Conservation (phyloP, 2,329 filamentous ascomycete species). For the Verticillium nubilum region DNA sequence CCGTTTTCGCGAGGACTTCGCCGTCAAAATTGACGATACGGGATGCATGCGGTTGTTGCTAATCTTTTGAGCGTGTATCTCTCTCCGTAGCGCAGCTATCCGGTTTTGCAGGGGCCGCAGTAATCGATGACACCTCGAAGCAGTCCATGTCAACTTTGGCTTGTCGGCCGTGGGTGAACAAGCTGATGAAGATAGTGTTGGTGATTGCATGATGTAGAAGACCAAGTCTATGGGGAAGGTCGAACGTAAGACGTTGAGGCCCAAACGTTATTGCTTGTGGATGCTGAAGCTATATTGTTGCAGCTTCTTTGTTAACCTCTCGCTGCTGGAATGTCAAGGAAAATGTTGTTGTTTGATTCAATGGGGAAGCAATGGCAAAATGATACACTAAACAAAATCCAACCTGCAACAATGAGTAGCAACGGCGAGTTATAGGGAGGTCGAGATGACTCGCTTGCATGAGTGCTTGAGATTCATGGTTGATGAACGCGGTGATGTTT, state of each 20-base stretch:
- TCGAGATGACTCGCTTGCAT: neutral
- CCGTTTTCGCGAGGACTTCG: neutral
- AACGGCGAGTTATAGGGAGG: too few relatives aligned
- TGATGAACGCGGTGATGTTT: too few relatives aligned
- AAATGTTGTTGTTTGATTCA: too few relatives aligned
- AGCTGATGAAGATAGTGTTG: constrained; percentile 2
- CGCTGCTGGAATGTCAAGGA: too few relatives aligned
- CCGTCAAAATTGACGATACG: neutral
- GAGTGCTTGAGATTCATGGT: neutral
- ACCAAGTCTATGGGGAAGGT: too few relatives aligned
- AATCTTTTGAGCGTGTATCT: constrained; percentile 1
- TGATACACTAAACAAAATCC: too few relatives aligned
- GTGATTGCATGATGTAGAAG: neutral
- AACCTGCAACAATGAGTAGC: too few relatives aligned
- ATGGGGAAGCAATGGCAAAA: too few relatives aligned
- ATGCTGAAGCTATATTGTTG: too few relatives aligned
- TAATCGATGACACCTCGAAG: constrained; percentile 39
- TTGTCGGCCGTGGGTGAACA: neutral
- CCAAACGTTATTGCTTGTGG: too few relatives aligned
- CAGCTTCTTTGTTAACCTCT: too few relatives aligned
- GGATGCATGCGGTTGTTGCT: neutral
- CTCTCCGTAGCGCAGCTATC: constrained; percentile 27
- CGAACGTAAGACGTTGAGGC: too few relatives aligned
- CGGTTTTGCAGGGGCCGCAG: constrained; percentile 41
- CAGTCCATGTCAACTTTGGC: constrained; percentile 30